phyloP scores from a whole-genome alignment of 176 grass and related monocot species.

The Olyra latifolia region DNA sequence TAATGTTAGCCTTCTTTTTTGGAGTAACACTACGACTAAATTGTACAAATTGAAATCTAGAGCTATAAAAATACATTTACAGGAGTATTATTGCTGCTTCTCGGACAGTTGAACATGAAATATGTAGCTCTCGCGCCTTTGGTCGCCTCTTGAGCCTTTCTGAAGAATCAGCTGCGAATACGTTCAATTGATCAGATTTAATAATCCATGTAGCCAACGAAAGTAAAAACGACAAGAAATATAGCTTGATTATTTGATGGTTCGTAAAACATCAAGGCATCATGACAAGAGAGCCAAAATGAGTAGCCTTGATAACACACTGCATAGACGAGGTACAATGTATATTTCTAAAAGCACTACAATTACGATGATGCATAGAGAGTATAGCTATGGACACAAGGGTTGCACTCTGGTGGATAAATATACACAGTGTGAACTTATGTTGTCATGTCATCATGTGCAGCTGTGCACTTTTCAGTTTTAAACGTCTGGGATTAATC shows the following conservation, averaged over 20 bases:
- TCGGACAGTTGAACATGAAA: not conserved
- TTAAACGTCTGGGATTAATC: not conserved
- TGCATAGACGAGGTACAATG: constrained; percentile 2
- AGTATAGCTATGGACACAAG: not conserved
- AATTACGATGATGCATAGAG: not conserved
- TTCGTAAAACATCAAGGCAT: not conserved
- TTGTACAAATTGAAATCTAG: constrained; percentile 37
- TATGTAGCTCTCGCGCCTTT: not conserved
- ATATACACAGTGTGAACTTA: not conserved
- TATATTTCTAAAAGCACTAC: constrained; percentile 10
- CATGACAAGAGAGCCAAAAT: not conserved
- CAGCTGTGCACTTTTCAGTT: constrained; percentile 4
- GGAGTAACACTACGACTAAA: constrained; percentile 3
- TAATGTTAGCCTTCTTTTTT: constrained; percentile 14
- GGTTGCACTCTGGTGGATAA: not conserved
- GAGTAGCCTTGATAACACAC: not conserved
- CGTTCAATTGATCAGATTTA: constrained; percentile 4
- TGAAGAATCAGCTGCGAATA: constrained; percentile 15
- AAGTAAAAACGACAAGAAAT: not conserved
- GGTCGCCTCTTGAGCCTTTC: not conserved
- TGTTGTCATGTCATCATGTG: not conserved
- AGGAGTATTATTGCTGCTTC: constrained; percentile 18
- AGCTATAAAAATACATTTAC: constrained; percentile 47
- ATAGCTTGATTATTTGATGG: not conserved
- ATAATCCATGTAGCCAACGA: not conserved